phyloP scores from a whole-genome alignment of 768 basidiomycete species.

The Tricholoma hemisulphureum region DNA sequence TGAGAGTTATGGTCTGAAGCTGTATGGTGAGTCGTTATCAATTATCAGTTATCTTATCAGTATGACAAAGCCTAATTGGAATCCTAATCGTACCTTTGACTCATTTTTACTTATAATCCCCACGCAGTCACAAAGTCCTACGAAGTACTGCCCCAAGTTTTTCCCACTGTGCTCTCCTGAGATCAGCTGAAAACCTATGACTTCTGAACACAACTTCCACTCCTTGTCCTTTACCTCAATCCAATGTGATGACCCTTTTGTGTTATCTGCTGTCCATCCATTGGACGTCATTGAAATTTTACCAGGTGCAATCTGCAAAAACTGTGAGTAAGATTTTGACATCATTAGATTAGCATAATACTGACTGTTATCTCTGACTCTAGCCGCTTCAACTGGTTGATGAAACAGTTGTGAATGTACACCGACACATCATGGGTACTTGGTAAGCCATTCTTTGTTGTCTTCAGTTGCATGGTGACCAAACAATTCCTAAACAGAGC shows the following conservation, averaged over 20 bases:
- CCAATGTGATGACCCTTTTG: slow-evolving; percentile 13
- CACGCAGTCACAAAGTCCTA: no score
- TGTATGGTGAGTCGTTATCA: no score
- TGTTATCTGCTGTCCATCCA: slow-evolving; percentile 18
- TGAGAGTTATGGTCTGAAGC: slow-evolving; percentile 11
- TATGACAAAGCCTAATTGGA: no score
- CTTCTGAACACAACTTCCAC: no score
- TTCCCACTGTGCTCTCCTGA: no score
- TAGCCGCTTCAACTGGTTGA: slow-evolving; percentile 9
- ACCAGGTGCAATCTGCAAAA: not conserved
- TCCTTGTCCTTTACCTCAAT: slow-evolving; percentile 22
- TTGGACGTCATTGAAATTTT: slow-evolving; percentile 13
- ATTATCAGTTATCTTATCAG: no score
- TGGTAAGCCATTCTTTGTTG: not conserved
- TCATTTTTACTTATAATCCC: no score
- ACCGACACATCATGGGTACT: slow-evolving; percentile 9
- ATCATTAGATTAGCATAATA: not conserved
- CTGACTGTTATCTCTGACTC: slow-evolving; percentile 4
- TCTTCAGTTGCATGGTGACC: not conserved
- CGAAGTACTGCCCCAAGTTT: no score
- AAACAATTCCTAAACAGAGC: not conserved
- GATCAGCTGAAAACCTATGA: not conserved
- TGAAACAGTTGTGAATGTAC: slow-evolving; percentile 15
- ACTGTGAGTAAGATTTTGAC: not conserved
- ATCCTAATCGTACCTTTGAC: no score